phyloP scores from a whole-genome alignment of 2,329 filamentous ascomycete genomes.

The Hypoxylon sp. region DNA sequence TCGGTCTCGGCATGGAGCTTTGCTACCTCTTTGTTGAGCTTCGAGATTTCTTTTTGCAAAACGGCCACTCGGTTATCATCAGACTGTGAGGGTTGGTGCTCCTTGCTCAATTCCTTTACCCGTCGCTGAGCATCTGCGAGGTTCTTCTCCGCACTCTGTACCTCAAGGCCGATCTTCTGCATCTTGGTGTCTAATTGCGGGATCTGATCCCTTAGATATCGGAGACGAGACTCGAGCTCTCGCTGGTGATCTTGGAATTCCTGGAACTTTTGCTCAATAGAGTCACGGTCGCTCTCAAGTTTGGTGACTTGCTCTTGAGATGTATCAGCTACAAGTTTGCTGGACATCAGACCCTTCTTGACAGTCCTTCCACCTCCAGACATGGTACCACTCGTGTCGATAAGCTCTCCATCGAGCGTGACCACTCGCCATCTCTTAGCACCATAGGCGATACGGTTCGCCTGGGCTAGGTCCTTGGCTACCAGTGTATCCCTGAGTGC shows the following conservation, averaged over 20 bases:
- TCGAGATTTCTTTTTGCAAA: conserved; percentile 80
- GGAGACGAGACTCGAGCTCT: conserved; percentile 77
- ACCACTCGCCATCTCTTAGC: conserved; percentile 95
- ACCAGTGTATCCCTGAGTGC: conserved; percentile 95
- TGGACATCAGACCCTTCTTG: conserved; percentile 94
- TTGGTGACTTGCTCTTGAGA: conserved; percentile 88
- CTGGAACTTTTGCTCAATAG: conserved; percentile 82
- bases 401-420: conserved; percentile 91
- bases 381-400: conserved; percentile 99
- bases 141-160: conserved; percentile 87
- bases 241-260: conserved; percentile 86
- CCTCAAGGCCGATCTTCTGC: conserved; percentile 88
- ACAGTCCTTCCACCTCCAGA: conserved; percentile 93
- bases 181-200: conserved; percentile 88
- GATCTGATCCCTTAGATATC: conserved; percentile 77
- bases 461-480: conserved; percentile 90
- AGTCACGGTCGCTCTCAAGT: conserved; percentile 86
- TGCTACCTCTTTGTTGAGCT: conserved; percentile 79
- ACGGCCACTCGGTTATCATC: conserved; percentile 78
- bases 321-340: conserved; percentile 87
- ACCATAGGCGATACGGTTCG: conserved; percentile 95
- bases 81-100: conserved; percentile 80
- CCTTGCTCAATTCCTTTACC: conserved; percentile 82
- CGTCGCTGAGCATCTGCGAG: conserved; percentile 84
- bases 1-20: conserved; percentile 85